Evolutionary conservation across 202 grass and related monocot species (phyloP).

Genomic region (Setaria italica): DNA sequence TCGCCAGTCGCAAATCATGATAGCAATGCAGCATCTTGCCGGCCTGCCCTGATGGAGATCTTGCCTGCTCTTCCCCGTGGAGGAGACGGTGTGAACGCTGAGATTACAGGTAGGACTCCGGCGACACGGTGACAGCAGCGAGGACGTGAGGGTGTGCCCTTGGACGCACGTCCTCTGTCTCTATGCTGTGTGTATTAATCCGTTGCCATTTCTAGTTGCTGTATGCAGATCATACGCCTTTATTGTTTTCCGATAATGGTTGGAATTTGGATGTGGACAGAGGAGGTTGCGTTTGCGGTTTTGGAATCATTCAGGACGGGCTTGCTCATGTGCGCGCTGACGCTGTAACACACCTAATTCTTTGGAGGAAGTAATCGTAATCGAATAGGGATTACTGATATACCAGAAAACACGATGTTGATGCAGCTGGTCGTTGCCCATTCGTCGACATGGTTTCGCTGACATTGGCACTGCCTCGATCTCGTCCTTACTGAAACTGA

Average conservation of each 20-base stretch:
- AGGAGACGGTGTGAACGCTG: not conserved
- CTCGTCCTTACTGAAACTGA: not conserved
- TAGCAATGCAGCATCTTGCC: slow-evolving; percentile 10
- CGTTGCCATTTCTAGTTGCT: not conserved
- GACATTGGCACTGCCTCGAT: not conserved
- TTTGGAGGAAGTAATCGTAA: no score
- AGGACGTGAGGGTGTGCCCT: not conserved
- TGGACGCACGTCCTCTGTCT: not conserved
- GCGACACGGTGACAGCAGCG: not conserved
- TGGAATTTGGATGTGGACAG: not conserved
- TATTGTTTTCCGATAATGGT: not conserved
- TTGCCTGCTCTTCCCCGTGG: not conserved
- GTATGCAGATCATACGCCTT: not conserved
- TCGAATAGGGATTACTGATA: not conserved
- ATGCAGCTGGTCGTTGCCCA: not conserved
- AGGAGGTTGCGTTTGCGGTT: not conserved
- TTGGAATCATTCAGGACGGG: not conserved
- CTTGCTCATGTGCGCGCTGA: not conserved
- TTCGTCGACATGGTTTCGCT: not conserved
- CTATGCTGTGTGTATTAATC: not conserved
- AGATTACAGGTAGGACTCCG: not conserved
- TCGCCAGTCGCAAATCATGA: not conserved
- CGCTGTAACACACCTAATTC: not conserved
- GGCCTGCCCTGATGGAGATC: not conserved
- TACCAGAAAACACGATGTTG: not conserved